A percentile compares a stretch with the other conserved stretches of the same genome.
Conservation (phyloP, 805 yeast species). For the Barnettozyma pratensis region DNA sequence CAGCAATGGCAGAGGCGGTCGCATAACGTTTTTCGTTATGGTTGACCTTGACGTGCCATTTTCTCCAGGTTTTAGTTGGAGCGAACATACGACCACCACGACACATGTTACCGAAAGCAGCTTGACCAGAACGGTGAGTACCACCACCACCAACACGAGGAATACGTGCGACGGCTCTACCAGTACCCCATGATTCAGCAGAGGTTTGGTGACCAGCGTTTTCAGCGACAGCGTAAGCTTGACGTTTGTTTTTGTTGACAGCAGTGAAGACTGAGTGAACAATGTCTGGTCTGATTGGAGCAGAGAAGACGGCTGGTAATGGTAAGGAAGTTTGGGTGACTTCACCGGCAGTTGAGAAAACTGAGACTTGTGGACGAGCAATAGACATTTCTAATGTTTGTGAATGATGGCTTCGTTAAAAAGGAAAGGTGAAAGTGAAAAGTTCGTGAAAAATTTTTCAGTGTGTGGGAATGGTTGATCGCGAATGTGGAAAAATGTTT, state of each 20-base stretch:
- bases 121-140: conserved; percentile 99
- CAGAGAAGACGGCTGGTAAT: conserved; percentile 97
- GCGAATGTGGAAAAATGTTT: neutral
- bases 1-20: conserved; percentile 99
- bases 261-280: conserved; percentile 98
- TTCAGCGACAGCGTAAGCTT: conserved; percentile 99
- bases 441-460: conserved; percentile 4
- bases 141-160: conserved; percentile 99
- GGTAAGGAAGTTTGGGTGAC: conserved; percentile 79
- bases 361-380: conserved; percentile 96
- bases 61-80: conserved; percentile 99
- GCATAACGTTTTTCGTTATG: conserved; percentile 99
- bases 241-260: conserved; percentile 99
- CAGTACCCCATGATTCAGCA: conserved; percentile 99
- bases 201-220: conserved; percentile 99
- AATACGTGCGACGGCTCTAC: conserved; percentile 99
- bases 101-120: conserved; percentile 99
- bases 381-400: conserved; percentile 38
- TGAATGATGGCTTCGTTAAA: conserved; percentile 7
- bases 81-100: conserved; percentile 99
- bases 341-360: conserved; percentile 83
- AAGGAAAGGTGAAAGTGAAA: conserved; percentile 3
- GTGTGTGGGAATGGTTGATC: too few species aligned
- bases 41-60: conserved; percentile 99
- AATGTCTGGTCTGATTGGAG: conserved; percentile 99